phyloP scores from a whole-genome alignment of 768 basidiomycete species.

The Paxillus rubicundulus region DNA sequence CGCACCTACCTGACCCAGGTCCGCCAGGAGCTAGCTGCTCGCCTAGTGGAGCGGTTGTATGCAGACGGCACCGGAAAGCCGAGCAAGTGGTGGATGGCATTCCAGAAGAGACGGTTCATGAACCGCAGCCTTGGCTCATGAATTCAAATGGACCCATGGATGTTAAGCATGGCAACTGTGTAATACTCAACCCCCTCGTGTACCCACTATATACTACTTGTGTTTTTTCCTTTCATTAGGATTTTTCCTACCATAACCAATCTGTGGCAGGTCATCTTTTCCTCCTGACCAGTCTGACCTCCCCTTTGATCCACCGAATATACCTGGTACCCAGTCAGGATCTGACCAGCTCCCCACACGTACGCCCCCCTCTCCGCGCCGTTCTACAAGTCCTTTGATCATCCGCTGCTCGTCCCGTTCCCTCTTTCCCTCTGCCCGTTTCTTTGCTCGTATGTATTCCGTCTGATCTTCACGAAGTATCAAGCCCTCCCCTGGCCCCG shows the following conservation, averaged over 20 bases:
- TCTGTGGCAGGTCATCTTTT: conserved; percentile 71
- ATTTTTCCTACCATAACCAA: conserved; percentile 87
- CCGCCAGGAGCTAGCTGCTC: conserved; percentile 85
- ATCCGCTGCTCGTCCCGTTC: conserved; percentile 72
- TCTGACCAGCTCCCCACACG: conserved; percentile 86
- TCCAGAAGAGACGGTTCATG: conserved; percentile 97
- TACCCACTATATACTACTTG: conserved; percentile 21
- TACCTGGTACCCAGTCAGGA: conserved; percentile 90
- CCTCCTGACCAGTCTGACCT: conserved; percentile 45
- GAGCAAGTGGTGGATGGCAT: conserved; percentile 99
- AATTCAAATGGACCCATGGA: conserved; percentile 6
- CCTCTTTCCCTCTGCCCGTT: conserved; percentile 67
- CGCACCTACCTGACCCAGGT: conserved; percentile 90
- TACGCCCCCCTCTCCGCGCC: conserved; percentile 47
- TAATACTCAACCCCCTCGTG: conserved; percentile 20
- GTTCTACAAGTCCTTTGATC: conserved; percentile 57
- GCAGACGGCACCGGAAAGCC: conserved; percentile 92
- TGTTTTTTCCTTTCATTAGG: conserved; percentile 76
- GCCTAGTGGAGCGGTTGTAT: conserved; percentile 86
- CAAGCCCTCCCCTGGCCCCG: conserved; percentile 75
- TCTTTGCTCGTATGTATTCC: conserved; percentile 82
- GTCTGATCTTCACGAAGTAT: conserved; percentile 91
- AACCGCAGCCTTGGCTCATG: conserved; percentile 80
- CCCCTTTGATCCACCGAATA: conserved; percentile 70
- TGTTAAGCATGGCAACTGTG: conserved; percentile 6